Conservation (phyloP, 139 green algal species). For the Chlamydomonas sp. region DNA sequence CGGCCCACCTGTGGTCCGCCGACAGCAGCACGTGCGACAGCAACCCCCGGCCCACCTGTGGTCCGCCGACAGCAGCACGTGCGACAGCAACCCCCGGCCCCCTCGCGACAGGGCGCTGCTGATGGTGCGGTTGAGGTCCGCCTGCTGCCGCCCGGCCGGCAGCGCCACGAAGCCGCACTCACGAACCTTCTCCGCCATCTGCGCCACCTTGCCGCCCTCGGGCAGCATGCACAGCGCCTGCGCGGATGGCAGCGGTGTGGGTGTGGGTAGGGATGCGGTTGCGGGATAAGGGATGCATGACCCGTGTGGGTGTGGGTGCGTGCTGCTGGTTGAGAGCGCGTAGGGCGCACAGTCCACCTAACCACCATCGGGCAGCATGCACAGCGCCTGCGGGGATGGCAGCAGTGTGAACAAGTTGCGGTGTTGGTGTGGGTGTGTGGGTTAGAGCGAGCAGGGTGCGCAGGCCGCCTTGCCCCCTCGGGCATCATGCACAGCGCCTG, state of each 20-base stretch:
- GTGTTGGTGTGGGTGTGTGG: too few relatives aligned
- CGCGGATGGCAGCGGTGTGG: background rate
- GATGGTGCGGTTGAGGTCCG: background rate
- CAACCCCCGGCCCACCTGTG: background rate
- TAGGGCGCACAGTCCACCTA: too few relatives aligned
- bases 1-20: background rate
- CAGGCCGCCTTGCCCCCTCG: too few relatives aligned
- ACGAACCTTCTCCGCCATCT: background rate
- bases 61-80: background rate
- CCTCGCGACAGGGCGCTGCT: background rate
- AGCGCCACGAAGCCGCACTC: background rate
- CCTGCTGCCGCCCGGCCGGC: background rate
- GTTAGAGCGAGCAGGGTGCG: too few relatives aligned
- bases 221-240: background rate
- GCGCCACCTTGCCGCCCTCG: background rate
- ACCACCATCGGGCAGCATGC: too few relatives aligned
- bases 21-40: background rate
- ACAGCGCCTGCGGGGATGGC: too few relatives aligned
- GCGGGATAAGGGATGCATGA: too few relatives aligned
- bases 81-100: background rate
- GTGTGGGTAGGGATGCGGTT: too few relatives aligned
- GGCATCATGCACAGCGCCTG: too few relatives aligned
- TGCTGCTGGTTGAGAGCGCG: too few relatives aligned
- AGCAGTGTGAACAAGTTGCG: too few relatives aligned
- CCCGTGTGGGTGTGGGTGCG: too few relatives aligned